A percentile compares a stretch with the other conserved stretches of the same genome.
phyloP scores from a whole-genome alignment of 352 stramenopile species.

The Phytopythium mirpurense region DNA sequence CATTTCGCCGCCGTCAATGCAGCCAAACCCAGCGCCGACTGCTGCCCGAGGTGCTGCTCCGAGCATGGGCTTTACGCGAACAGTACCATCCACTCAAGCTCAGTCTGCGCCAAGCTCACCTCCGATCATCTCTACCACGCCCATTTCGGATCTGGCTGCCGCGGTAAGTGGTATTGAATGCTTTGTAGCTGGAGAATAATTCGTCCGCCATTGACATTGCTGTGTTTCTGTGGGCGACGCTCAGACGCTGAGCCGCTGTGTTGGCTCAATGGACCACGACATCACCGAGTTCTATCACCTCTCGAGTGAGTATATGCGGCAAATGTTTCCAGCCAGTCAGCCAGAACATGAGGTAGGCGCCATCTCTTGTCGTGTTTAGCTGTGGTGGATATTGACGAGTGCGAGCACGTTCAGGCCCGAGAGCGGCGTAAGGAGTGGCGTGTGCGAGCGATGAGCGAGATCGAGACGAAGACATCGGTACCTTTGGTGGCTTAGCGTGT shows the following conservation, averaged over 20 bases:
- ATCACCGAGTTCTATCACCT: constrained; percentile 4
- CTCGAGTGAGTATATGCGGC: not conserved
- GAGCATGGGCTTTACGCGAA: not conserved
- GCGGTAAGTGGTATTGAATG: not conserved
- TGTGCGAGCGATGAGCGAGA: constrained; percentile 1
- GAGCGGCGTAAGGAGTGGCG: constrained; percentile 2
- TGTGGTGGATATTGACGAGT: not conserved
- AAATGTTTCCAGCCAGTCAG: not conserved
- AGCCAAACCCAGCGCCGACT: not conserved
- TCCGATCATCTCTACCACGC: not conserved
- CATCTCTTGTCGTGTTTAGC: not conserved
- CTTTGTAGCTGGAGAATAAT: not conserved
- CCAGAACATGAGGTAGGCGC: not conserved
- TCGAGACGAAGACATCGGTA: constrained; percentile 1
- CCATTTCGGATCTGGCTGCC: not conserved
- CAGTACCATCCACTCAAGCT: not conserved
- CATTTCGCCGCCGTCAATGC: not conserved
- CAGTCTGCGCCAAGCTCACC: not conserved
- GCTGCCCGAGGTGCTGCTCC: not conserved
- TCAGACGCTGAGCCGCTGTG: not conserved
- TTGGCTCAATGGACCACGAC: not conserved
- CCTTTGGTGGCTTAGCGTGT: too few species aligned
- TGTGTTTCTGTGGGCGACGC: not conserved
- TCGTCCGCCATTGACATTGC: not conserved
- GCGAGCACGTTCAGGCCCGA: not conserved